phyloP scores from a whole-genome alignment of 2,329 filamentous ascomycete species.

The Fusarium drepaniforme region DNA sequence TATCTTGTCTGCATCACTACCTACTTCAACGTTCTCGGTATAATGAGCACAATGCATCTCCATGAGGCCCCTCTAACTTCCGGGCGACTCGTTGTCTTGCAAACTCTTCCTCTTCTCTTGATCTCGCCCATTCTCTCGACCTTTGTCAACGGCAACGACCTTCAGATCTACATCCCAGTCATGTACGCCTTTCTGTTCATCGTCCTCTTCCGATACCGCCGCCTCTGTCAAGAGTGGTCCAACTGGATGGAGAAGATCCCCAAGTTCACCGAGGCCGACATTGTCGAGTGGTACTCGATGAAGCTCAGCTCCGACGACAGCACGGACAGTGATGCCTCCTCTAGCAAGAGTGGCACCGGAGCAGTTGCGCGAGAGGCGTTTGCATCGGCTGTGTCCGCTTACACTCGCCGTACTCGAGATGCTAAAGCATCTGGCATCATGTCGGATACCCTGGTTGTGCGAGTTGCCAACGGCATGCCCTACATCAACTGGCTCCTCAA shows the following conservation, averaged over 20 bases:
- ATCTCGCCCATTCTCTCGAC: conserved; percentile 27
- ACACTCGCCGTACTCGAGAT: conserved; percentile 17
- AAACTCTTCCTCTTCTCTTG: conserved; percentile 26
- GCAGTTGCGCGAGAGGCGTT: conserved; percentile 15
- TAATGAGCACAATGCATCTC: conserved; percentile 37
- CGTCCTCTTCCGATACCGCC: conserved; percentile 20
- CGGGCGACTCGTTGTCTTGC: conserved; percentile 20
- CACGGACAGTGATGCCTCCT: neutral
- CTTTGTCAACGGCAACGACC: conserved; percentile 31
- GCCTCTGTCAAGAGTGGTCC: conserved; percentile 29
- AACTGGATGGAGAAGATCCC: conserved; percentile 35
- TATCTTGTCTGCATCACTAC: conserved; percentile 30
- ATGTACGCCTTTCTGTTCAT: conserved; percentile 29
- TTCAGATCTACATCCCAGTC: conserved; percentile 28
- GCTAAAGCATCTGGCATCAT: neutral
- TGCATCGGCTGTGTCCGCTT: conserved; percentile 7
- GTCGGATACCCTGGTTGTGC: conserved; percentile 18
- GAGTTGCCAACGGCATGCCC: conserved; percentile 26
- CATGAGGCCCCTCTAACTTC: conserved; percentile 23
- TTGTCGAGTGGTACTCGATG: conserved; percentile 27
- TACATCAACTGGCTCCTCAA: conserved; percentile 34
- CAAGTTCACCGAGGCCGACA: conserved; percentile 22
- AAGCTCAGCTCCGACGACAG: conserved; percentile 1
- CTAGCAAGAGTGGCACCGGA: neutral
- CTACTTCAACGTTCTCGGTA: conserved; percentile 32